A percentile compares a stretch with the other conserved stretches of the same genome.
phyloP scores from a whole-genome alignment of 2,329 filamentous ascomycete genomes.

The Nemania bipapillata region DNA sequence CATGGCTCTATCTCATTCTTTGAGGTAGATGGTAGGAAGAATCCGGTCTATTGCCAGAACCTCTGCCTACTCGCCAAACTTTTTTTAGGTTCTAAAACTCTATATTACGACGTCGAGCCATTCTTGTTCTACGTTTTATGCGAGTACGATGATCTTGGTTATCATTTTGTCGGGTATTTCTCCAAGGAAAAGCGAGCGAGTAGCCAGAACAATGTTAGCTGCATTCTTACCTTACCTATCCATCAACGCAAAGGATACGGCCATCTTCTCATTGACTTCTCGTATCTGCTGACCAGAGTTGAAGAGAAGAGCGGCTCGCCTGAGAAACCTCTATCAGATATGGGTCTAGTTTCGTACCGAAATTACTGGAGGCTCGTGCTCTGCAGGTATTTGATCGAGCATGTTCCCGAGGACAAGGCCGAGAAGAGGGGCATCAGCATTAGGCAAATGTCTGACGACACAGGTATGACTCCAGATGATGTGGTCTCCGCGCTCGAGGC shows the following conservation, averaged over 20 bases:
- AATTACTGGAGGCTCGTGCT: conserved; percentile 95
- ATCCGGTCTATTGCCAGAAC: conserved; percentile 98
- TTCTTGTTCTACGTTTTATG: conserved; percentile 98
- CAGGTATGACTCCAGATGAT: conserved; percentile 95
- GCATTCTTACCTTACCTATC: conserved; percentile 93
- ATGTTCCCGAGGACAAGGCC: conserved; percentile 53
- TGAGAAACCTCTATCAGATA: conserved; percentile 96
- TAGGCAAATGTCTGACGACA: conserved; percentile 81
- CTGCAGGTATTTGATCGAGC: conserved; percentile 81
- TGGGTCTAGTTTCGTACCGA: conserved; percentile 95
- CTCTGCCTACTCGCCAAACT: conserved; percentile 94
- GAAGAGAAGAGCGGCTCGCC: conserved; percentile 95
- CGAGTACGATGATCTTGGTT: conserved; percentile 89
- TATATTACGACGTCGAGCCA: conserved; percentile 97
- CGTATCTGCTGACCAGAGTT: conserved; percentile 91
- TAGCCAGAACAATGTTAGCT: conserved; percentile 96
- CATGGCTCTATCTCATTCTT: conserved; percentile 93
- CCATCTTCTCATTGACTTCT: conserved; percentile 96
- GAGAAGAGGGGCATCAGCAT: conserved; percentile 67
- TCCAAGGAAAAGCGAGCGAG: conserved; percentile 97
- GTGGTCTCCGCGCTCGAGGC: conserved; percentile 94
- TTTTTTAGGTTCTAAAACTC: conserved; percentile 96
- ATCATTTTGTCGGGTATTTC: conserved; percentile 98
- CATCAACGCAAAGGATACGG: conserved; percentile 98
- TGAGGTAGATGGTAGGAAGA: conserved; percentile 95